Evolutionary conservation across 495 filamentous ascomycete species (phyloP).

Genomic region (Diplogelasinospora grovesii): DNA sequence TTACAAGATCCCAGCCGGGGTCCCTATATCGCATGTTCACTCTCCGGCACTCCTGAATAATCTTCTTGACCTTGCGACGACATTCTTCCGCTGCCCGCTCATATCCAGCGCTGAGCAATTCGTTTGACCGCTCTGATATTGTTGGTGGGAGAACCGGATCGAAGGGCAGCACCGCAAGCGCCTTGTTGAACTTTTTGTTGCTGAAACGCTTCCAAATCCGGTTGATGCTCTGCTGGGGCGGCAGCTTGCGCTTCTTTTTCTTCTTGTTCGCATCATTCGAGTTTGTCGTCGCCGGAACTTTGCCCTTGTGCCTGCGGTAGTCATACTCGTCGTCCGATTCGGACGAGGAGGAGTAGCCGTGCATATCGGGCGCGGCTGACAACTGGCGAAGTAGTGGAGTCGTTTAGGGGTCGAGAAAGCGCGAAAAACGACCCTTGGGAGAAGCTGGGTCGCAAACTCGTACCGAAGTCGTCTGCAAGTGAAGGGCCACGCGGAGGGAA

Average conservation of each 20-base stretch:
- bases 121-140: conserved; percentile 40
- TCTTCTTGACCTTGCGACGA: conserved; percentile 72
- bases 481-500: no score
- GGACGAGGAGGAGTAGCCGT: conserved; percentile 32
- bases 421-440: no score
- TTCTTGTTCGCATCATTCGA: conserved; percentile 34
- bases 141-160: conserved; percentile 40
- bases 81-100: conserved; percentile 71
- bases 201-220: conserved; percentile 78
- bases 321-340: conserved; percentile 29
- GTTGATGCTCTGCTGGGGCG: conserved; percentile 70
- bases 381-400: no score
- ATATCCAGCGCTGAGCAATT: conserved; percentile 53
- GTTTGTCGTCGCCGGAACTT: conserved; percentile 12
- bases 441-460: no score
- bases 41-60: conserved; percentile 74
- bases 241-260: conserved; percentile 50
- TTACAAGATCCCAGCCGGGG: conserved; percentile 74
- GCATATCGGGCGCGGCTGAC: conserved; percentile 28
- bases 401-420: no score
- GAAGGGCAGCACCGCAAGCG: conserved; percentile 41
- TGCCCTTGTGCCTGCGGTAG: conserved; percentile 25
- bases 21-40: conserved; percentile 90
- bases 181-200: conserved; percentile 50
- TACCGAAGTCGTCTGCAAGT: no score